Conservation (phyloP, 768 basidiomycete genomes). For the Xanthoconium stramineum region DNA sequence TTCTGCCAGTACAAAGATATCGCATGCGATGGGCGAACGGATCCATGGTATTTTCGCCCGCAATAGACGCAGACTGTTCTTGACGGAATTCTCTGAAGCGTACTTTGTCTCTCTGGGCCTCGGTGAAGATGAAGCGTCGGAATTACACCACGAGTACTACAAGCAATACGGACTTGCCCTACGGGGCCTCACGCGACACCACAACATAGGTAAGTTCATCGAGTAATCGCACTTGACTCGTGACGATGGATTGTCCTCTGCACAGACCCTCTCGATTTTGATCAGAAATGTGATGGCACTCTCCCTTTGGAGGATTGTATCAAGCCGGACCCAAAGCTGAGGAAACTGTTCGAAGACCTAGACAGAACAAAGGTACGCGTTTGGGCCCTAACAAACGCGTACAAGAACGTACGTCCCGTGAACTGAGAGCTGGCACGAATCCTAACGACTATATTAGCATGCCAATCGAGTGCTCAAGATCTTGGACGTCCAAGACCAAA, state of each 20-base stretch:
- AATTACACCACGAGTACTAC: conserved; percentile 71
- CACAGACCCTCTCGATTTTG: conserved; percentile 79
- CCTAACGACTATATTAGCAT: conserved; percentile 48
- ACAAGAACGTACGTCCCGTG: conserved; percentile 53
- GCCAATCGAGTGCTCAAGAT: conserved; percentile 77
- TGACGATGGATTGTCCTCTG: background rate
- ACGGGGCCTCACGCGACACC: conserved; percentile 72
- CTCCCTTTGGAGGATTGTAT: conserved; percentile 82
- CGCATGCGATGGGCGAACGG: conserved; percentile 72
- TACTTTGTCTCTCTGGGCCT: conserved; percentile 75
- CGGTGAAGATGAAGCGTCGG: conserved; percentile 63
- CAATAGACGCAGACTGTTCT: background rate
- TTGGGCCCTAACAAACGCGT: conserved; percentile 88
- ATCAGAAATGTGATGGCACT: conserved; percentile 78
- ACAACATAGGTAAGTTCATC: conserved; percentile 57
- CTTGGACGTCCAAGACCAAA: conserved; percentile 64
- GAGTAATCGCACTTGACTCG: background rate
- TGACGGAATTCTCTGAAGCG: conserved; percentile 36
- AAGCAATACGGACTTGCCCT: conserved; percentile 80
- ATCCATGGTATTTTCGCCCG: conserved; percentile 58
- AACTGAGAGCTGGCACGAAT: background rate
- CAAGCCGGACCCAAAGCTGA: conserved; percentile 55
- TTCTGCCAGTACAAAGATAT: conserved; percentile 69
- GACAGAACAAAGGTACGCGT: conserved; percentile 74
- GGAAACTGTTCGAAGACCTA: conserved; percentile 72